phyloP scores from a whole-genome alignment of 108 stramenopile species.

The Fragilariopsis cylindrus region DNA sequence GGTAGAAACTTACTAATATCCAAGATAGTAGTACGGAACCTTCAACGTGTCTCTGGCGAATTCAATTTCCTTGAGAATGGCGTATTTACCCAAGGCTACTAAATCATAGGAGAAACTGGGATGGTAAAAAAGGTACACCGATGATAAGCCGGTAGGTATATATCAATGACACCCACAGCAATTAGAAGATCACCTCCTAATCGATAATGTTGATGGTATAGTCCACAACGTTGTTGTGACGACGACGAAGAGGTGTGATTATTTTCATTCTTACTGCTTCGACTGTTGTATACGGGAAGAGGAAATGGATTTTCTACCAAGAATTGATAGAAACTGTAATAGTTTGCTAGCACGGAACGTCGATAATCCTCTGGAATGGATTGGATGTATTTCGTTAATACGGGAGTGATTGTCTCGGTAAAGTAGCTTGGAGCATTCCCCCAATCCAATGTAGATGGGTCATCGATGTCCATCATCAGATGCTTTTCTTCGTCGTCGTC shows the following conservation, averaged over 20 bases:
- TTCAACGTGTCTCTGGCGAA: constrained; percentile 56
- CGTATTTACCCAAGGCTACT: constrained; percentile 87
- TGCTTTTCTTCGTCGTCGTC: constrained; percentile 7
- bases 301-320: constrained; percentile 73
- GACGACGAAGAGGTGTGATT: constrained; percentile 23
- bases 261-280: constrained; percentile 25
- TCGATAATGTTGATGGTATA: constrained; percentile 92
- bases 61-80: constrained; percentile 93
- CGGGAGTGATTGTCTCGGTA: constrained; percentile 21
- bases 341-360: constrained; percentile 27
- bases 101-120: constrained; percentile 68
- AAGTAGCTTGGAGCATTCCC: constrained; percentile 48
- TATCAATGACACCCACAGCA: constrained; percentile 92
- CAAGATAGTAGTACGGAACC: constrained; percentile 90
- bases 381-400: constrained; percentile 18
- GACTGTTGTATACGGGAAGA: constrained; percentile 3
- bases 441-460: constrained; percentile 30
- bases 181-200: constrained; percentile 74
- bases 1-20: constrained; percentile 69
- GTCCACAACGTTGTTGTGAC: constrained; percentile 45
- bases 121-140: constrained; percentile 97
- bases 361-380: constrained; percentile 19
- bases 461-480: constrained; percentile 1
- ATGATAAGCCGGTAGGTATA: constrained; percentile 89
- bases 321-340: constrained; percentile 65